A percentile compares a stretch with the other conserved stretches of the same genome.
These are phyloP conservation scores for Coccomyxa sp. DNA, from an alignment of 139 green algal species.

Conservation along the genomic window DNA sequence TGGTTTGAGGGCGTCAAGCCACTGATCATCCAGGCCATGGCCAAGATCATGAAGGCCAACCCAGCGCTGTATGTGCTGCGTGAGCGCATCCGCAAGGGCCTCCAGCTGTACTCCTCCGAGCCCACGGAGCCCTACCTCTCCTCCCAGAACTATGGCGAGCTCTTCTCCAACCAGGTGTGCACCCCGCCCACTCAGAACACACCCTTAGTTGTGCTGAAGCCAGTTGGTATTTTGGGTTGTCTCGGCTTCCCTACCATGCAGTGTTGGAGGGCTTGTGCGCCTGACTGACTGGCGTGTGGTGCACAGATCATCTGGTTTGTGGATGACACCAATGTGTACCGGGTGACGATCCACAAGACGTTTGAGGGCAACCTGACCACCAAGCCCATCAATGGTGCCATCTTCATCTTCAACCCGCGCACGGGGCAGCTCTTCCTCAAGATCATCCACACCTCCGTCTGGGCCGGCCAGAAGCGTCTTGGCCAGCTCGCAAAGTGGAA, in stretches of 20 bases:
- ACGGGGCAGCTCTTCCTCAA: constrained; percentile 98
- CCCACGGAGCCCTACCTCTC: constrained; percentile 99
- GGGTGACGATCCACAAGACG: constrained; percentile 99
- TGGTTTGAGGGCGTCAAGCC: constrained; percentile 98
- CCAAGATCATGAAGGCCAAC: constrained; percentile 99
- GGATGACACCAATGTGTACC: constrained; percentile 99
- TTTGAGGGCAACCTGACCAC: constrained; percentile 97
- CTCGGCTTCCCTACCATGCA: neutral
- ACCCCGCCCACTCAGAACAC: neutral
- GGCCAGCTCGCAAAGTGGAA: constrained; percentile 99
- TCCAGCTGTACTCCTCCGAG: constrained; percentile 98
- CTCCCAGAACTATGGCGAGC: constrained; percentile 67
- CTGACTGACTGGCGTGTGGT: neutral
- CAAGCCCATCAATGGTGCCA: constrained; percentile 96
- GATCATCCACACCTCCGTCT: constrained; percentile 98
- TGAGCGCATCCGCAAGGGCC: constrained; percentile 95
- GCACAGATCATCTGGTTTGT: constrained; percentile 99
- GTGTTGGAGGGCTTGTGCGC: neutral
- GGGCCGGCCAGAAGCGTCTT: constrained; percentile 98
- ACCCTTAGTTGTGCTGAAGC: neutral
- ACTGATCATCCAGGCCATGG: constrained; percentile 87
- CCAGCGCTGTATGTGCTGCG: constrained; percentile 98
- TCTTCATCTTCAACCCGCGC: constrained; percentile 99
- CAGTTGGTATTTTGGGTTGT: neutral
- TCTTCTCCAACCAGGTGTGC: constrained; percentile 82